A percentile compares a stretch with the other conserved stretches of the same genome.
These are phyloP conservation scores for Trichodelitschia bisporula DNA, from an alignment of 495 filamentous ascomycete species.

Conservation along the genomic window DNA sequence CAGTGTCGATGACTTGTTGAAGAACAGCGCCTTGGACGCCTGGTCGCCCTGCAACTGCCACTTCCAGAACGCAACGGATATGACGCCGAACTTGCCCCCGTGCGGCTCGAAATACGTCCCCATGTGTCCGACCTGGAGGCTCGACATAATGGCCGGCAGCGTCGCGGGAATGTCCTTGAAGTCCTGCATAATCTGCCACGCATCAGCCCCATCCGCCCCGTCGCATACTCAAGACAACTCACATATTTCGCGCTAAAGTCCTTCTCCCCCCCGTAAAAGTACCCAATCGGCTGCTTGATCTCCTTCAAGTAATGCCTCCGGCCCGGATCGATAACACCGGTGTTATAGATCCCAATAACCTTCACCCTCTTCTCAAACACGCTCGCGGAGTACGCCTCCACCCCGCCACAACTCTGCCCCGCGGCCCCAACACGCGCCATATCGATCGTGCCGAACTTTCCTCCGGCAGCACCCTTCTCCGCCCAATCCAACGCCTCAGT, in stretches of 20 bases:
- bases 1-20: background rate
- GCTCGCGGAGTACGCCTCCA: background rate
- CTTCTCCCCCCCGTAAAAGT: background rate
- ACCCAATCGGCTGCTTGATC: background rate
- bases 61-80: background rate
- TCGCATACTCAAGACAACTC: background rate
- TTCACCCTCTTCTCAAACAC: background rate
- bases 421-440: background rate
- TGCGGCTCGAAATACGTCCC: background rate
- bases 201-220: background rate
- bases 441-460: background rate
- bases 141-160: background rate
- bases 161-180: background rate
- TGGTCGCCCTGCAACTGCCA: background rate
- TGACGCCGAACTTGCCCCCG: background rate
- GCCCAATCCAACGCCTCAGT: background rate
- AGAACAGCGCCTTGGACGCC: background rate
- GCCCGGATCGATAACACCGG: background rate
- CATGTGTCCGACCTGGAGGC: background rate
- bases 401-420: no score
- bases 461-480: background rate
- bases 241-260: background rate
- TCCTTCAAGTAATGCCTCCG: background rate
- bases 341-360: conserved; percentile 1
- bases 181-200: background rate